Conservation (phyloP, 2,329 filamentous ascomycete species). For the Elsinoe ampelina region DNA sequence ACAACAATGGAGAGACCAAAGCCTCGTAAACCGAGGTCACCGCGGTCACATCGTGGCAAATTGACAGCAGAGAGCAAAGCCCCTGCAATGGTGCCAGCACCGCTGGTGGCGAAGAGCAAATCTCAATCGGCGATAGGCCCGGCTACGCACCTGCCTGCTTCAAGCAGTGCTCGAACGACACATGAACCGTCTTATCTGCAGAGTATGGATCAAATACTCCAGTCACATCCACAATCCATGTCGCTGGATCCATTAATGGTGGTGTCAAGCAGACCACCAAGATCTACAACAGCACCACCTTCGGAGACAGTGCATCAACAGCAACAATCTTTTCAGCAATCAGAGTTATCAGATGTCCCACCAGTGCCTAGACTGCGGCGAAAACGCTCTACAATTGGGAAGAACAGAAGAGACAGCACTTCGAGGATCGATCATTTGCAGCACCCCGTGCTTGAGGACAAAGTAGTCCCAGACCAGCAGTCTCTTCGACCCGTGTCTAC, state of each 20-base stretch:
- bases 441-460: neutral
- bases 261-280: neutral
- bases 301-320: neutral
- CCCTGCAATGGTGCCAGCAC: neutral
- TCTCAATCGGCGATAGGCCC: neutral
- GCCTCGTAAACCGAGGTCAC: slow-evolving; percentile 8
- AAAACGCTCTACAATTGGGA: slow-evolving; percentile 4
- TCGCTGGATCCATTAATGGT: neutral
- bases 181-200: neutral
- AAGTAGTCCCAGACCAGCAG: neutral
- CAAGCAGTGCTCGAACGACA: neutral
- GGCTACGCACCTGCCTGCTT: neutral
- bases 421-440: neutral
- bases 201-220: slow-evolving; percentile 6
- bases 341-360: neutral
- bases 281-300: neutral
- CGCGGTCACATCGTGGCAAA: slow-evolving; percentile 9
- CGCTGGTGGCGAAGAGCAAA: neutral
- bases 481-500: neutral
- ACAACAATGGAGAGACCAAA: neutral
- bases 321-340: neutral
- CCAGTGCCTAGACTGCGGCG: neutral
- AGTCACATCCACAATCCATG: neutral
- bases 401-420: neutral
- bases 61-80: neutral